Conservation (phyloP, 129 eudicot genomes). For the Flaveria bidentis region DNA sequence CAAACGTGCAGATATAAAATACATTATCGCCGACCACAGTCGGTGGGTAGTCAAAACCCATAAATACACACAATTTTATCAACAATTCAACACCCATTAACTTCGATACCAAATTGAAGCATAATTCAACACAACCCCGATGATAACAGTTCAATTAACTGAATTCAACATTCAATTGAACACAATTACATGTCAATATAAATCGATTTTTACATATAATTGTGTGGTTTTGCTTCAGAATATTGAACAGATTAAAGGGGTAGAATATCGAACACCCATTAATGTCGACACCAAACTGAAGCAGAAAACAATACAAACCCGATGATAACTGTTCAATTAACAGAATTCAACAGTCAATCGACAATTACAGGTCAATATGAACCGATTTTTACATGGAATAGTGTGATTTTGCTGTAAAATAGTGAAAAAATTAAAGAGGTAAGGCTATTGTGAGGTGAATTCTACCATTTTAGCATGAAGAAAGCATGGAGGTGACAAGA, state of each 20-base stretch:
- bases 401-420: not conserved
- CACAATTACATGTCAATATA: not conserved
- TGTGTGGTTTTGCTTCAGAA: too few species aligned
- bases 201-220: not conserved
- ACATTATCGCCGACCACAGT: not conserved
- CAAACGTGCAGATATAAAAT: conserved; percentile 17
- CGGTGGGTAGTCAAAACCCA: not conserved
- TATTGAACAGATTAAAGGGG: too few species aligned
- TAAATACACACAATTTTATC: not conserved
- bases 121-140: conserved; percentile 28
- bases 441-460: not conserved
- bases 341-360: not conserved
- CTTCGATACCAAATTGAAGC: conserved; percentile 7
- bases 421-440: not conserved
- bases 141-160: not conserved
- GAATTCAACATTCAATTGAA: not conserved
- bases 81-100: not conserved
- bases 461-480: conserved; percentile 19
- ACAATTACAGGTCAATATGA: not conserved
- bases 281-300: conserved; percentile 2
- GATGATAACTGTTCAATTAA: conserved; percentile 1
- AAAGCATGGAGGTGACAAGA: conserved; percentile 26
- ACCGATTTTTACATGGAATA: not conserved
- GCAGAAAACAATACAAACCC: conserved; percentile 28
- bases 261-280: not conserved